Conservation (phyloP, 192 early-diverging fungal genomes). For the Rhizophagus prolifer region DNA sequence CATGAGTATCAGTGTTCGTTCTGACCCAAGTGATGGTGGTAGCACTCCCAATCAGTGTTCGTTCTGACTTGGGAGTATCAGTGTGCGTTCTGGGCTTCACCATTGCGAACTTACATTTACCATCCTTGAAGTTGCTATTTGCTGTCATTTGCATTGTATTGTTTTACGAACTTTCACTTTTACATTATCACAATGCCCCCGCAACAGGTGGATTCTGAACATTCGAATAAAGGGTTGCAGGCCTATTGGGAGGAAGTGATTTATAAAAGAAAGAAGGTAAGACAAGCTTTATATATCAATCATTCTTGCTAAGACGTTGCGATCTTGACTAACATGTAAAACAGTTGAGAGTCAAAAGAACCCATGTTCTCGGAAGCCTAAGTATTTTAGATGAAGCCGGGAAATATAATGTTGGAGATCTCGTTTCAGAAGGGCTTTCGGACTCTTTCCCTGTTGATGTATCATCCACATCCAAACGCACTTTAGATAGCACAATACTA, state of each 20-base stretch:
- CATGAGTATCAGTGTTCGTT: constrained; percentile 14
- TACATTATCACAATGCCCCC: background rate
- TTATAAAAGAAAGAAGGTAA: background rate
- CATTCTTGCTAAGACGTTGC: background rate
- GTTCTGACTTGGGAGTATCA: constrained; percentile 14
- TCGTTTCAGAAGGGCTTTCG: no score
- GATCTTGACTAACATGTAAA: no score
- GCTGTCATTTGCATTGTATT: background rate
- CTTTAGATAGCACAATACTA: background rate
- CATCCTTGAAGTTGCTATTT: background rate
- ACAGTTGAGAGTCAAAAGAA: no score
- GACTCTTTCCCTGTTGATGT: no score
- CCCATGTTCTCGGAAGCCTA: no score
- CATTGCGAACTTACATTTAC: constrained; percentile 6
- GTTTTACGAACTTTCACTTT: background rate
- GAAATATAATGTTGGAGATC: no score
- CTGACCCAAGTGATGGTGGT: constrained; percentile 23
- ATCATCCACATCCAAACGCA: background rate
- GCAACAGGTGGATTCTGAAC: no score
- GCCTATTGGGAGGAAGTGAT: no score
- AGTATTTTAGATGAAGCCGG: no score
- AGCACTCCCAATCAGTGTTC: background rate
- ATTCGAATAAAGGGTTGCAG: no score
- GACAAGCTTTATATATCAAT: constrained; percentile 7
- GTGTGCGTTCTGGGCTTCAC: background rate